Percentiles rank a stretch among this genome's conserved stretches.
phyloP scores from a whole-genome alignment of 2,329 filamentous ascomycete genomes.

The Sclerotinia borealis region DNA sequence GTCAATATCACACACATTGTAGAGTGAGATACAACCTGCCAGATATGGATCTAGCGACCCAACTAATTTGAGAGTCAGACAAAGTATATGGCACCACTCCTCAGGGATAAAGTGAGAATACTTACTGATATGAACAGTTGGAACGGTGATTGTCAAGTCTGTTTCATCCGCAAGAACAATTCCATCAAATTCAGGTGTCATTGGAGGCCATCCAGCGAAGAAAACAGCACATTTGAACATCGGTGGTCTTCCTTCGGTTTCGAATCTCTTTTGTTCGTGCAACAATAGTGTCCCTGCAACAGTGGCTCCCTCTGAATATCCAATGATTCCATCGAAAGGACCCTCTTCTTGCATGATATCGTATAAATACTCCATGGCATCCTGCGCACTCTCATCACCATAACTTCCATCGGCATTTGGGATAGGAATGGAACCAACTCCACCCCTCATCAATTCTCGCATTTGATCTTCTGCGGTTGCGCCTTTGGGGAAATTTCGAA shows the following conservation, averaged over 20 bases:
- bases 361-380: slow-evolving; percentile 23
- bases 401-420: slow-evolving; percentile 15
- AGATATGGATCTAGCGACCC: slow-evolving; percentile 56
- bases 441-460: slow-evolving; percentile 24
- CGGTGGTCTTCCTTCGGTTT: slow-evolving; percentile 27
- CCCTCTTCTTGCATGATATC: slow-evolving; percentile 41
- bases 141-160: slow-evolving; percentile 45
- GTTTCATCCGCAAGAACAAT: slow-evolving; percentile 47
- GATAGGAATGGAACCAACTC: slow-evolving; percentile 9
- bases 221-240: slow-evolving; percentile 43
- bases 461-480: slow-evolving; percentile 28
- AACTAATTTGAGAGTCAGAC: slow-evolving; percentile 33
- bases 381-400: slow-evolving; percentile 17
- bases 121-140: slow-evolving; percentile 40
- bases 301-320: slow-evolving; percentile 55
- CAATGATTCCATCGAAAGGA: slow-evolving; percentile 49
- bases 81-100: neutral
- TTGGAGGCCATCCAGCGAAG: slow-evolving; percentile 48
- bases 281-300: slow-evolving; percentile 49
- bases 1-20: slow-evolving; percentile 58
- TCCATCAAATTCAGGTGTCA: slow-evolving; percentile 40
- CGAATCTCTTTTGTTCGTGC: slow-evolving; percentile 41
- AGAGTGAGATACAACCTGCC: slow-evolving; percentile 55
- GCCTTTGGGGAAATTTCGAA: slow-evolving; percentile 28
- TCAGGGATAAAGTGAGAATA: slow-evolving; percentile 1